Evolutionary conservation across 73 alveolate genomes (phyloP).

Genomic region (Paramecium caudatum): DNA sequence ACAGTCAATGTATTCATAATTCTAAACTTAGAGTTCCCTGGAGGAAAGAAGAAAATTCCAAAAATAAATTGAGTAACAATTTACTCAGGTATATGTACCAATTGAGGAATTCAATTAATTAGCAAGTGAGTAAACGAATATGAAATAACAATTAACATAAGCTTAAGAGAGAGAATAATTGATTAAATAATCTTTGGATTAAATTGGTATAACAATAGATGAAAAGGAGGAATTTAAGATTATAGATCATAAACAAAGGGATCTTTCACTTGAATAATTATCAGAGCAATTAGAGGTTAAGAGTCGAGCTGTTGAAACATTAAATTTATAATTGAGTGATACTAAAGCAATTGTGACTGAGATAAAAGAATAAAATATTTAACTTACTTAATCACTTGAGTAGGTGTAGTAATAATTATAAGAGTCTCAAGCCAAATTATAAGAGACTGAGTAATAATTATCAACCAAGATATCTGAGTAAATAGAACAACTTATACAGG

Average conservation of each 20-base stretch:
- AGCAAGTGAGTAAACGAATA: not conserved
- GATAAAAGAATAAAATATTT: no score
- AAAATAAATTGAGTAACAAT: slow-evolving; percentile 3
- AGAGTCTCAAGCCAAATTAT: no score
- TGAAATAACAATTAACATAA: not conserved
- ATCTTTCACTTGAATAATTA: not conserved
- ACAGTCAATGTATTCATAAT: slow-evolving; percentile 31
- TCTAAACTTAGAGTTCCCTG: not conserved
- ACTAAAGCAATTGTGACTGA: no score
- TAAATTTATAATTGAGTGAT: not conserved
- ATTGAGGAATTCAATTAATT: not conserved
- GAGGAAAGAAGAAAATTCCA: slow-evolving; percentile 30
- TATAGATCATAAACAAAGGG: slow-evolving; percentile 18
- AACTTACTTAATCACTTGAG: no score
- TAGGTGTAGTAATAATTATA: no score
- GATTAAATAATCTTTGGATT: slow-evolving; percentile 21
- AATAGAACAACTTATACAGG: no score
- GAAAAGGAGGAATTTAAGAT: not conserved
- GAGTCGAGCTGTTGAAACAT: slow-evolving; percentile 30
- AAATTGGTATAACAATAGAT: not conserved
- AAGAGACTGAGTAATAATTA: no score
- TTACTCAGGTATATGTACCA: slow-evolving; percentile 7
- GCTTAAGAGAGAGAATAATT: not conserved
- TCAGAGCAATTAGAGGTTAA: not conserved
- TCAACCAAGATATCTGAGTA: no score